Percentiles rank a stretch among this genome's conserved stretches.
Evolutionary conservation across 768 basidiomycete species (phyloP).

Genomic region (Xerocomellus dryophilus): DNA sequence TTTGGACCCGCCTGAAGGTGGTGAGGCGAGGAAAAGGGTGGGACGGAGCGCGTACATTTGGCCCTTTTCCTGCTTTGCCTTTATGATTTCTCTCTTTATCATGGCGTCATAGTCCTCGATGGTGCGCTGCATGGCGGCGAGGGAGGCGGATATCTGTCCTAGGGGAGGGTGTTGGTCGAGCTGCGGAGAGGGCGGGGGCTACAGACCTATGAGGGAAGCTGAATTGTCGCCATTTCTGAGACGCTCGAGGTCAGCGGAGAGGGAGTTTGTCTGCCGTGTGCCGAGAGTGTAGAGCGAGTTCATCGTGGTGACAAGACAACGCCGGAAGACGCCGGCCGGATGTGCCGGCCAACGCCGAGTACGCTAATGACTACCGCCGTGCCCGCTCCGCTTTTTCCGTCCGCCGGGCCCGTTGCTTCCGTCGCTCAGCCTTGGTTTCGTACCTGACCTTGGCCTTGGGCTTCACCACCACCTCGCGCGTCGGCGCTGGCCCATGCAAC

Average conservation of each 20-base stretch:
- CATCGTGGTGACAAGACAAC: constrained; percentile 46
- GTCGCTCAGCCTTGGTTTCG: constrained; percentile 64
- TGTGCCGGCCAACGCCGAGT: constrained; percentile 6
- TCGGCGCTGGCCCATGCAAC: constrained; percentile 43
- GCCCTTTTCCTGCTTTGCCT: constrained; percentile 95
- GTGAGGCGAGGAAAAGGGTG: constrained; percentile 1
- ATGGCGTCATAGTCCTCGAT: constrained; percentile 97
- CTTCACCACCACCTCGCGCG: neutral
- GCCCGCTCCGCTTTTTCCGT: constrained; percentile 71
- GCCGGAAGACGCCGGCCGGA: constrained; percentile 16
- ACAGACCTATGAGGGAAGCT: constrained; percentile 77
- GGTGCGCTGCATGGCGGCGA: constrained; percentile 91
- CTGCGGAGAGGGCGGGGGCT: neutral
- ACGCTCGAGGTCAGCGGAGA: constrained; percentile 83
- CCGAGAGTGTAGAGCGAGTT: constrained; percentile 94
- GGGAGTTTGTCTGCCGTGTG: constrained; percentile 84
- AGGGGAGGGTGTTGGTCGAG: constrained; percentile 29
- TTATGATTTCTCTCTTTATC: constrained; percentile 94
- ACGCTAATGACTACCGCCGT: constrained; percentile 31
- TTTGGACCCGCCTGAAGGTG: constrained; percentile 76
- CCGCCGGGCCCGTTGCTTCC: constrained; percentile 61
- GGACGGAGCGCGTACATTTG: constrained; percentile 58
- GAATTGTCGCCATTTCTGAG: constrained; percentile 79
- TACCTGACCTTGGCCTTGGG: constrained; percentile 44
- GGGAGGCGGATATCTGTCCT: constrained; percentile 98